Evolutionary conservation across 2,329 filamentous ascomycete species (phyloP), one percentile per base, ranked within the genome.

Genomic region (Trichoderma sp.): DNA sequence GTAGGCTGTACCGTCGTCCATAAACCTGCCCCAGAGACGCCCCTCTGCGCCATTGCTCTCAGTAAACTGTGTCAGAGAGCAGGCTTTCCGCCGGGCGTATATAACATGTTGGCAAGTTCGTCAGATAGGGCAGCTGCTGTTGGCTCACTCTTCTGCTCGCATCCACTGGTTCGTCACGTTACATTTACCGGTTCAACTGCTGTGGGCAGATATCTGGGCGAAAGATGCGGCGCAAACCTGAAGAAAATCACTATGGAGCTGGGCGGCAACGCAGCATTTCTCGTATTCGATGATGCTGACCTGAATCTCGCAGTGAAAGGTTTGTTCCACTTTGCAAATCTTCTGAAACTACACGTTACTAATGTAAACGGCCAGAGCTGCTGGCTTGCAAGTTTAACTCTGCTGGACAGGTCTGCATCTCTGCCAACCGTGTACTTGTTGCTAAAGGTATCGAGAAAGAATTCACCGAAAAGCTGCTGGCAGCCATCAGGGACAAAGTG

Each of bases 401-500:
- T 30, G 94, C 91, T 0, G 94, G 94, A 39, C 94, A 97, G 83
- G 97, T 94, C 0, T 97, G 94, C 78, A 93, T 97, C 16, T 93
- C 90, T 75, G 90, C 91, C 6, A 94, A 95, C 81, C 84, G 91
- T n/a, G n/a, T n/a, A n/a, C n/a, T n/a, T n/a, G 21, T 94, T 5
- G 91, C 94, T 78, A 83, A 84, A 54, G 88, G 86, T 68, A 86
- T 94, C 76, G 92, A 94, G 80, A 89, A 93, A 73, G 81, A 84
- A 51, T 94, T 94, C 28, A 52, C 51, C 3, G 18, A 55, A n/a
- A 21, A 18, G 26, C 30, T 66, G 7, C 13, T 18, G 11, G 14
- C 14, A 16, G 16, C 21, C 11, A 16, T 46, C 4, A 46, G 3
- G 10, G n/a, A 30, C 14, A 46, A 13, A n/a, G n/a, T 94, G 83